Conservation (phyloP, 2,329 filamentous ascomycete species). For the Pyrenophora tritici-repentis region DNA sequence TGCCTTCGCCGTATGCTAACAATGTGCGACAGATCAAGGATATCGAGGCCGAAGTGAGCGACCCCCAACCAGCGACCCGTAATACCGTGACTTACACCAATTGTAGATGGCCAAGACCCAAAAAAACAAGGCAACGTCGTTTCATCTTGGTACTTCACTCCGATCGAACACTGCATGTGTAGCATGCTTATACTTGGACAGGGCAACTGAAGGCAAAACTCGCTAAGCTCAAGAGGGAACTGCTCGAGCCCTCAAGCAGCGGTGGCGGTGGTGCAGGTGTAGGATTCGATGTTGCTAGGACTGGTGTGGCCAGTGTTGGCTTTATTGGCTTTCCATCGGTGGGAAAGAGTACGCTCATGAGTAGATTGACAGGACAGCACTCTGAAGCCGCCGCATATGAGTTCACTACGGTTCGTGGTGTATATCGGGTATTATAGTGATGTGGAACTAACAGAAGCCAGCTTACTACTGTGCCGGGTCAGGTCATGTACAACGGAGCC, state of each 20-base stretch:
- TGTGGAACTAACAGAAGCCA: conserved; percentile 21
- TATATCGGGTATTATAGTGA: neutral
- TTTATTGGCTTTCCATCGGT: conserved; percentile 99
- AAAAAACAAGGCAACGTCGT: conserved; percentile 95
- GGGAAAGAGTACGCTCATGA: conserved; percentile 98
- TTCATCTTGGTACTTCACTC: conserved; percentile 71
- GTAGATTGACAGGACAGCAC: conserved; percentile 88
- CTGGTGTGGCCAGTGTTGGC: conserved; percentile 93
- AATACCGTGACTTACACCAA: conserved; percentile 29
- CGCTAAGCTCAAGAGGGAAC: conserved; percentile 94
- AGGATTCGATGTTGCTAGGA: conserved; percentile 97
- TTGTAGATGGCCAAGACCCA: conserved; percentile 89
- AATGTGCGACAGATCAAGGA: conserved; percentile 77
- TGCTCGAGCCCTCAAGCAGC: conserved; percentile 80
- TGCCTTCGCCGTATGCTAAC: conserved; percentile 37
- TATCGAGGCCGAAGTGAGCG: conserved; percentile 86
- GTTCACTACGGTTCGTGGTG: conserved; percentile 73
- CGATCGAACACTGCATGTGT: conserved; percentile 4
- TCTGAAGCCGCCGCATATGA: conserved; percentile 97
- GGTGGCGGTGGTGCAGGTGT: conserved; percentile 78
- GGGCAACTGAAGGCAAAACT: conserved; percentile 95
- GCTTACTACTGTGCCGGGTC: conserved; percentile 93
- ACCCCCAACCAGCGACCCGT: conserved; percentile 19
- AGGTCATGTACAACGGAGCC: conserved; percentile 94
- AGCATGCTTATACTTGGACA: conserved; percentile 41